phyloP scores from a whole-genome alignment of 225 moss, liverwort and hornwort species.

The Sphagnum contortum region DNA sequence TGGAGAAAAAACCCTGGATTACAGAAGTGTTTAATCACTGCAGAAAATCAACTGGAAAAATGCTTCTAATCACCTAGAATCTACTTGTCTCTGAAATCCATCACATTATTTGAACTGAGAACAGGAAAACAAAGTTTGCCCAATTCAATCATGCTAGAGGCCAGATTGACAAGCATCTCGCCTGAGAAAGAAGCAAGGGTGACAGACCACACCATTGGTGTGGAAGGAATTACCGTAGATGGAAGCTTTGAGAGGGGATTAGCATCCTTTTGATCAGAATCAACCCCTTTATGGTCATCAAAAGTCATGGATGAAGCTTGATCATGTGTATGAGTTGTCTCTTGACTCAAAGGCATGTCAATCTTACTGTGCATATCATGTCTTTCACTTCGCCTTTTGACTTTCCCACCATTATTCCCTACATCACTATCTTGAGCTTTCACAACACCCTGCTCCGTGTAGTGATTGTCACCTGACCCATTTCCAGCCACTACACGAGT shows the following conservation, averaged over 20 bases:
- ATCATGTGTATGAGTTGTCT: conserved; percentile 34
- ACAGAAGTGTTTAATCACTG: background rate
- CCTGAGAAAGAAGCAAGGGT: too few relatives aligned
- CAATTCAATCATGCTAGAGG: conserved; percentile 38
- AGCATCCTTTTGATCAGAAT: conserved; percentile 43
- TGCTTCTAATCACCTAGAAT: conserved; percentile 44
- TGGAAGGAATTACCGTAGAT: conserved; percentile 27
- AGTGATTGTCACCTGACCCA: conserved; percentile 61
- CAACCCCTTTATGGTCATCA: conserved; percentile 26
- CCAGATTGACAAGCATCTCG: conserved; percentile 6
- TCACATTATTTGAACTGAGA: conserved; percentile 23
- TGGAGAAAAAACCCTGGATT: conserved; percentile 98
- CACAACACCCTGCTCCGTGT: conserved; percentile 61
- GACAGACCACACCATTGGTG: too few relatives aligned
- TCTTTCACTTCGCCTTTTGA: conserved; percentile 55
- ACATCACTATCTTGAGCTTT: conserved; percentile 57
- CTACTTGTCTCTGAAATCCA: conserved; percentile 76
- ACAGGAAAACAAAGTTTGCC: too few relatives aligned
- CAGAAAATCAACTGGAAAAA: too few relatives aligned
- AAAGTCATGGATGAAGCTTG: conserved; percentile 17
- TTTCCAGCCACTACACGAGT: conserved; percentile 68
- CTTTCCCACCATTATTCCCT: conserved; percentile 44
- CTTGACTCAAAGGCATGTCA: conserved; percentile 36
- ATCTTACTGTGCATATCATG: conserved; percentile 38
- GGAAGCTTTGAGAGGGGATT: conserved; percentile 38